Evolutionary conservation across 768 basidiomycete genomes (phyloP).

Genomic region (Boletus pseudo-olivaceus): DNA sequence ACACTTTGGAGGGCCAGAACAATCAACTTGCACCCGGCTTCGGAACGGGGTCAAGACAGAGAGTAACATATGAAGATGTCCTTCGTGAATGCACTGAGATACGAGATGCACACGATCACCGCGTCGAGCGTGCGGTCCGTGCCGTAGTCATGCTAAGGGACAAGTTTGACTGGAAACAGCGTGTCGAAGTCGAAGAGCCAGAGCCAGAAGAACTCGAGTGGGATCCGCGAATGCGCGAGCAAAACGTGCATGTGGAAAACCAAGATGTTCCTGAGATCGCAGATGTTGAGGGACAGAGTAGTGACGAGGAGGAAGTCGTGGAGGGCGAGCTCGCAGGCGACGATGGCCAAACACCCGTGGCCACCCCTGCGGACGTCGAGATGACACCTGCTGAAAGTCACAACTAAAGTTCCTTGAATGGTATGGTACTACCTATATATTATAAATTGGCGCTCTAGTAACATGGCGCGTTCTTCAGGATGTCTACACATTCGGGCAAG

Average conservation of each 20-base stretch:
- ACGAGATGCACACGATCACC: conserved; percentile 64
- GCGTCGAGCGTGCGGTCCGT: conserved; percentile 73
- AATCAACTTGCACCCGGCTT: conserved; percentile 24
- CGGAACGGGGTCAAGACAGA: conserved; percentile 20
- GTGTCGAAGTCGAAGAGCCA: conserved; percentile 76
- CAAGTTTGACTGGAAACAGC: conserved; percentile 77
- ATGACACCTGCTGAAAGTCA: conserved; percentile 14
- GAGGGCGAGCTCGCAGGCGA: conserved; percentile 34
- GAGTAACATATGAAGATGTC: conserved; percentile 52
- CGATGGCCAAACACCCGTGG: conserved; percentile 26
- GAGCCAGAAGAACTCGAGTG: conserved; percentile 76
- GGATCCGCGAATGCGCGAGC: conserved; percentile 48
- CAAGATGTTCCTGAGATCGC: conserved; percentile 15
- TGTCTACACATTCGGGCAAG: conserved; percentile 38
- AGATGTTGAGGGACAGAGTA: conserved; percentile 33
- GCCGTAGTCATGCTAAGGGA: conserved; percentile 77
- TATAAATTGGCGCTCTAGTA: conserved; percentile 16
- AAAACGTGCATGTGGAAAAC: conserved; percentile 5
- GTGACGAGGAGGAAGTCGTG: conserved; percentile 38
- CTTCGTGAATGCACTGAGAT: conserved; percentile 65
- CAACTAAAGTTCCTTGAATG: background rate
- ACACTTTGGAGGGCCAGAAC: conserved; percentile 43
- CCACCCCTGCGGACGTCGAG: conserved; percentile 22
- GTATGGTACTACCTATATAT: background rate
- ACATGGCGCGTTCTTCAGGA: conserved; percentile 42